Conservation (phyloP, 2,329 filamentous ascomycete genomes). For the Cercospora sp. region DNA sequence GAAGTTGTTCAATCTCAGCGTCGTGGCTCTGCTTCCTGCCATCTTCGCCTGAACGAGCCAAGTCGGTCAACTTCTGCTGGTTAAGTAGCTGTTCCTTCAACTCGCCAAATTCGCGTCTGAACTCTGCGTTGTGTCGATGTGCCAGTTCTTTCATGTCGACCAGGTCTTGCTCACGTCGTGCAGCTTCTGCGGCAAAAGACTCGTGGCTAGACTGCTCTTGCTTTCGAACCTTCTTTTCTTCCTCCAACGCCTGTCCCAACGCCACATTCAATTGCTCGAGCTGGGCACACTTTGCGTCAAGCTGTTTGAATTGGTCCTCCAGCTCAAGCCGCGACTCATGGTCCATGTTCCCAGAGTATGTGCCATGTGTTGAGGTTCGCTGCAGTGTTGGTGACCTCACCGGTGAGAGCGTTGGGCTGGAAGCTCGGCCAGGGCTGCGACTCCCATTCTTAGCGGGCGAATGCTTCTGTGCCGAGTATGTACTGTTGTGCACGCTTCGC, state of each 20-base stretch:
- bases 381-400: slow-evolving; percentile 30
- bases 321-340: slow-evolving; percentile 24
- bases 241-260: slow-evolving; percentile 30
- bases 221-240: slow-evolving; percentile 30
- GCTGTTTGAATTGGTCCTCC: slow-evolving; percentile 27
- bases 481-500: slow-evolving; percentile 10
- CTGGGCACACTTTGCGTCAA: slow-evolving; percentile 32
- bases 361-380: slow-evolving; percentile 20
- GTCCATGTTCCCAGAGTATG: slow-evolving; percentile 9
- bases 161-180: slow-evolving; percentile 28
- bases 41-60: slow-evolving; percentile 15
- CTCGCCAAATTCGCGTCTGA: slow-evolving; percentile 27
- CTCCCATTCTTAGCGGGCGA: slow-evolving; percentile 20
- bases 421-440: slow-evolving; percentile 31
- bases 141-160: slow-evolving; percentile 31
- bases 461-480: slow-evolving; percentile 7
- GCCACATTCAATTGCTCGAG: slow-evolving; percentile 33
- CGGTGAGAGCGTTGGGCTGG: slow-evolving; percentile 36
- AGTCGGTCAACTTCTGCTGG: slow-evolving; percentile 19
- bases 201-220: slow-evolving; percentile 27
- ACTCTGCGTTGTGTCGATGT: slow-evolving; percentile 28
- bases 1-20: slow-evolving; percentile 26
- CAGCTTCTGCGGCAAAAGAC: slow-evolving; percentile 23
- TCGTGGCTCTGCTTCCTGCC: slow-evolving; percentile 19
- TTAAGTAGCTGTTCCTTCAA: slow-evolving; percentile 28